Conservation (phyloP, 2,329 filamentous ascomycete species). For the Penicillium nordicum region DNA sequence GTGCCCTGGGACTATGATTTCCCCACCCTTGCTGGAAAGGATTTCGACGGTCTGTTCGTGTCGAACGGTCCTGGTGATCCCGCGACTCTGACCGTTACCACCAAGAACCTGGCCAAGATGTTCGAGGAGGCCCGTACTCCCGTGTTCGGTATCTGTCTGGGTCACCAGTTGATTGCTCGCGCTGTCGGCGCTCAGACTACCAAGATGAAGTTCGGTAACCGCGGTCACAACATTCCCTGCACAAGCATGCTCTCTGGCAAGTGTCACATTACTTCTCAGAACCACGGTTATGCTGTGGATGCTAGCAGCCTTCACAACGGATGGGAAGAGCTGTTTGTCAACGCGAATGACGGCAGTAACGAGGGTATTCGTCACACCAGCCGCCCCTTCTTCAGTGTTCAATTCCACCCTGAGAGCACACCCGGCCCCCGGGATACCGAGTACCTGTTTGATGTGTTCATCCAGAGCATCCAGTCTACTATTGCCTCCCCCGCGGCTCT, state of each 20-base stretch:
- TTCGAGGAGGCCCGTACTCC: conserved; percentile 77
- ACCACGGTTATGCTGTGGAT: conserved; percentile 95
- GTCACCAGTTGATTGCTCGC: conserved; percentile 86
- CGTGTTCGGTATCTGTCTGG: conserved; percentile 93
- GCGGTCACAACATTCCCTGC: conserved; percentile 97
- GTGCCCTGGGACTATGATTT: conserved; percentile 97
- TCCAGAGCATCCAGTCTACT: conserved; percentile 73
- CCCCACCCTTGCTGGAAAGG: conserved; percentile 67
- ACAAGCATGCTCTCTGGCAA: conserved; percentile 92
- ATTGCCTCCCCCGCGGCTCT: conserved; percentile 66
- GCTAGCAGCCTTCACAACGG: conserved; percentile 67
- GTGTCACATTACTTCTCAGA: conserved; percentile 98
- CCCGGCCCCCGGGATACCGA: conserved; percentile 94
- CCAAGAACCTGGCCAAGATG: conserved; percentile 72
- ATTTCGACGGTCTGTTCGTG: conserved; percentile 95
- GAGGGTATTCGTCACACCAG: conserved; percentile 88
- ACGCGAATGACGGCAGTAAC: conserved; percentile 97
- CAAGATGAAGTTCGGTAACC: conserved; percentile 99
- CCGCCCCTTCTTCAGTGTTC: conserved; percentile 96
- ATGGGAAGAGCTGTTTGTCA: conserved; percentile 95
- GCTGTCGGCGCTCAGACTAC: conserved; percentile 78
- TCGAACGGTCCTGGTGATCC: conserved; percentile 98
- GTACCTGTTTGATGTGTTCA: conserved; percentile 95
- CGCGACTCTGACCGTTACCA: conserved; percentile 72
- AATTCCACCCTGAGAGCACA: conserved; percentile 97